Evolutionary conservation across 2,329 filamentous ascomycete species (phyloP), one percentile per base, ranked within the genome.

Genomic region (Arthrobotrys sinensis): DNA sequence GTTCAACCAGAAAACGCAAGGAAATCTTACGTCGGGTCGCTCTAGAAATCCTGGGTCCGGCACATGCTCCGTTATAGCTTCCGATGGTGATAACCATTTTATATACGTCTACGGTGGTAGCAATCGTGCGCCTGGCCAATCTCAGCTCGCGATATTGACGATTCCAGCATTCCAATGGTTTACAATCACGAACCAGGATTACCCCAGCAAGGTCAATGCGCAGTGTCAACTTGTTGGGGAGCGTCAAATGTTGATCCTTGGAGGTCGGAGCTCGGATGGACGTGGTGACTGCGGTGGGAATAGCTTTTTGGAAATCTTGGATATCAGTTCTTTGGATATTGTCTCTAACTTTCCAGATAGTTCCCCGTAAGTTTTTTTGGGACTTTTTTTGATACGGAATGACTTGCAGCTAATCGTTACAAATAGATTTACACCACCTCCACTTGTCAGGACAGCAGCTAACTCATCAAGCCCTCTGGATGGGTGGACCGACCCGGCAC

Each of bases 71-170:
- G 76, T 79, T 36, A 6, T 79, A 10, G 63, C 48, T 3, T 69
- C 76, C 4, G 24, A 34, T 34, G 68, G 63, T 10, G 55, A 65
- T 28, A 79, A 36, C n/a, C 76, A 79, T 16, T 79, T 73, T 34
- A 32, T 79, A 14, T 79, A 79, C 19, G 76, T 79, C 32, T 79
- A 79, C 19, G 76, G 76, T 14, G 76, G 76, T n/a, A 75, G 62
- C 21, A 73, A 69, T 34, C 76, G 76, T 38, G 64, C 69, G 32
- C 53, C 66, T 12, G 76, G 76, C 10, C 76, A 79, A 40, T 73
- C 68, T 0, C 76, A 79, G 24, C 68, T 79, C 8, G 76, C 76
- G 11, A 79, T 79, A 16, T 43, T 79, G 8, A 73, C 52, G 6
- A 69, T 79, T 46, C 76, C 76, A 1, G 38, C 76, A 11, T 79